These are phyloP conservation scores for Tagetes erecta DNA, from an alignment of 129 eudicot species.

Conservation along the genomic window DNA sequence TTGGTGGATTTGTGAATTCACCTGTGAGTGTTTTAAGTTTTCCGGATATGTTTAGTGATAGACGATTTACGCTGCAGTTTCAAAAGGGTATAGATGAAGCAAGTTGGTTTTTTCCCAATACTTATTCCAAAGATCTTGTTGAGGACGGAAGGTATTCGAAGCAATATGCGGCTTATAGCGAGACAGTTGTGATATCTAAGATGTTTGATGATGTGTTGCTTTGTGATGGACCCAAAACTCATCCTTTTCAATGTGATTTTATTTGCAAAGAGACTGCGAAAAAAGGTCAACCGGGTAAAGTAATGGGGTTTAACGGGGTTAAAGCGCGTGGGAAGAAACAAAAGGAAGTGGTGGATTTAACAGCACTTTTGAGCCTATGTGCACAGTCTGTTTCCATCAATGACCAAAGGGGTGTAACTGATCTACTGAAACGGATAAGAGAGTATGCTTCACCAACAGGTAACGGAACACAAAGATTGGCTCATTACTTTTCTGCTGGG, in stretches of 20 bases:
- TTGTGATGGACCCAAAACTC: constrained; percentile 42
- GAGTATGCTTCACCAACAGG: constrained; percentile 75
- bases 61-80: constrained; percentile 45
- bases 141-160: constrained; percentile 53
- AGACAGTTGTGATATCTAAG: constrained; percentile 56
- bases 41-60: constrained; percentile 53
- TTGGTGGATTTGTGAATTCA: constrained; percentile 60
- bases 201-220: constrained; percentile 64
- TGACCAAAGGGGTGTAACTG: constrained; percentile 59
- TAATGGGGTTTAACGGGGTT: constrained; percentile 31
- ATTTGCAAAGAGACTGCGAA: constrained; percentile 32
- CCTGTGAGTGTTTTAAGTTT: constrained; percentile 69
- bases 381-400: constrained; percentile 74
- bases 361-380: constrained; percentile 65
- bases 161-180: constrained; percentile 56
- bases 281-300: constrained; percentile 7
- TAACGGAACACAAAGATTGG: constrained; percentile 85
- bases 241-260: constrained; percentile 44
- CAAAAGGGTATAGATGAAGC: neutral
- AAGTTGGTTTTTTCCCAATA: constrained; percentile 28
- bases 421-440: constrained; percentile 60
- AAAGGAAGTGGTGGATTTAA: constrained; percentile 63
- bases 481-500: constrained; percentile 73
- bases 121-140: constrained; percentile 28
- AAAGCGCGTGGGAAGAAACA: constrained; percentile 58